Evolutionary conservation across 2,329 filamentous ascomycete genomes (phyloP), one percentile per base, ranked within the genome.

Genomic region (Bisporella sp.): DNA sequence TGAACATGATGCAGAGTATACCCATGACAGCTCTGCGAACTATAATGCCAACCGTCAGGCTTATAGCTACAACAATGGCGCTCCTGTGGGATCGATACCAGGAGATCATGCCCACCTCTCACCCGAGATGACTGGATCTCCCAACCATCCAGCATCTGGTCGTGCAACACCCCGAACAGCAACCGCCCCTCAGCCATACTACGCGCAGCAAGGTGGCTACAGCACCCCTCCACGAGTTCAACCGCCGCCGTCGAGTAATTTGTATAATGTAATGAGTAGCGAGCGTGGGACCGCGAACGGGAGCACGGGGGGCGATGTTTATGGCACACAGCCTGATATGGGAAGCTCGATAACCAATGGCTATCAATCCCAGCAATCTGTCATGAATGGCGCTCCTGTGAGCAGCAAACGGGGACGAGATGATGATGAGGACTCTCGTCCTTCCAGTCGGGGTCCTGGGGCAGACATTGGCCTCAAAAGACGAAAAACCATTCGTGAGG

Each of bases 251-350:
- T 84, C 87, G 1, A 91, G 88, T 73, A 95, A 83, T 64, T 73
- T 96, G 46, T 95, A 95, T 75, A 95, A 84, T 68, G 85, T 95
- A 55, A 90, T 95, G 72, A 91, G 85, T 66, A 89, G 88, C 64
- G 86, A 89, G 53, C 80, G 88, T 30, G 80, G 75, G 31, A 68
- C 81, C 8, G 72, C 78, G 13, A 89, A 88, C 58, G 85, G 85
- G n/a, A 77, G 75, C 31, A 69, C 80, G 9, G 71, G 77, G 21
- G 77, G 77, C 46, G 88, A 95, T 58, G 79, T 84, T 5, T 95
- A 95, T 65, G 78, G 80, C 33, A 76, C 82, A 12, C 76, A 86
- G 29, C 71, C 77, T 5, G 84, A 87, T 59, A 73, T 84, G 68
- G 67, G 69, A 40, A 69, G 67, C 53, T 68, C 74, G 13, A 72